Evolutionary conservation across 177 flowering plant species (phyloP).

Genomic region (Tripterygium wilfordii): DNA sequence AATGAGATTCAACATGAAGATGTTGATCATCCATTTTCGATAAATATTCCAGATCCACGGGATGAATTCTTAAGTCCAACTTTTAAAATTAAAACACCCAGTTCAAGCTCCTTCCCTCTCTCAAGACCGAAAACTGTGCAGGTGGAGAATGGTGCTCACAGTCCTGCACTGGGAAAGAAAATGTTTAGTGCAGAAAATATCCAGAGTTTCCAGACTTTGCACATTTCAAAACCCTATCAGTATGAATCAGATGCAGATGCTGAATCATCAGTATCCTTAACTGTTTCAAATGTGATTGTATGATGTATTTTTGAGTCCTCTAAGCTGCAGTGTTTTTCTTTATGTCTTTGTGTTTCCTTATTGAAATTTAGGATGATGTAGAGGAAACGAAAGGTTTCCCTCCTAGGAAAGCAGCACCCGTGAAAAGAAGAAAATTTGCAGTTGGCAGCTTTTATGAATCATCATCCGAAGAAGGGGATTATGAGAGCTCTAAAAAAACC

Average conservation of each 20-base stretch:
- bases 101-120: constrained; percentile 16
- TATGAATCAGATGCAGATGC: constrained; percentile 11
- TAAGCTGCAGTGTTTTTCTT: background rate
- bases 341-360: constrained; percentile 33
- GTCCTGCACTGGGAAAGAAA: constrained; percentile 23
- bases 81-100: constrained; percentile 26
- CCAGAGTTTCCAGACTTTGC: constrained; percentile 22
- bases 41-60: constrained; percentile 12
- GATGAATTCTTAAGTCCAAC: constrained; percentile 36
- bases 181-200: constrained; percentile 21
- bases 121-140: constrained; percentile 21
- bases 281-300: constrained; percentile 5
- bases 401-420: constrained; percentile 14
- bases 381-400: constrained; percentile 26
- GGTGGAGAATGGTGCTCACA: constrained; percentile 12
- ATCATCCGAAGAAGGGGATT: constrained; percentile 29
- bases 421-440: constrained; percentile 21
- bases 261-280: constrained; percentile 54
- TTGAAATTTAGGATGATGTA: constrained; percentile 40
- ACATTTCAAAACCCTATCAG: constrained; percentile 21
- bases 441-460: constrained; percentile 24
- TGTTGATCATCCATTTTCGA: constrained; percentile 8
- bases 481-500: constrained; percentile 39
- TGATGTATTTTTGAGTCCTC: background rate
- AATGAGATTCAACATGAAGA: constrained; percentile 21